phyloP scores from a whole-genome alignment of 306 rosid genomes.

The Lagenaria siceraria region DNA sequence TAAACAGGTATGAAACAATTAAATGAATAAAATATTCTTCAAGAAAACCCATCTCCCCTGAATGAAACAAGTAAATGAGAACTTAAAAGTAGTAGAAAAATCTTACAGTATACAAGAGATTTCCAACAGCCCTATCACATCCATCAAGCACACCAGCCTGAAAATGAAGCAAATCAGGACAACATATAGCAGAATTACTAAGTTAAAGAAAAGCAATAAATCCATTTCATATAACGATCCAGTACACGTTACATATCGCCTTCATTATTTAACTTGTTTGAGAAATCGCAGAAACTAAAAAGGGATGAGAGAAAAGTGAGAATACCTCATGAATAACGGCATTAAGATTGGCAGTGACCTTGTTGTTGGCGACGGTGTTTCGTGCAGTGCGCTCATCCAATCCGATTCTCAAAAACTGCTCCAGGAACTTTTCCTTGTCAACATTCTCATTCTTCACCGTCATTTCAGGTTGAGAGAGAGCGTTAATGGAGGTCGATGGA shows the following conservation, averaged over 20 bases:
- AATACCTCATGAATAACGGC: conserved; percentile 72
- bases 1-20: background rate
- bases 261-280: background rate
- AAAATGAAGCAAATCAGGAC: background rate
- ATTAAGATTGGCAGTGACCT: conserved; percentile 73
- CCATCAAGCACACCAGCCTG: conserved; percentile 76
- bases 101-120: conserved; percentile 71
- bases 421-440: conserved; percentile 63
- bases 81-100: background rate
- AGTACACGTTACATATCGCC: background rate
- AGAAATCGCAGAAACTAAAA: background rate
- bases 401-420: conserved; percentile 57
- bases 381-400: conserved; percentile 80
- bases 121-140: conserved; percentile 59
- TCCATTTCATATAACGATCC: background rate
- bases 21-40: background rate
- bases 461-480: conserved; percentile 17
- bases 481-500: background rate
- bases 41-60: background rate
- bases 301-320: background rate
- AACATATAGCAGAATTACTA: too few species aligned
- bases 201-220: too few species aligned
- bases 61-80: background rate
- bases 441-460: conserved; percentile 37
- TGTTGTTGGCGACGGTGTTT: conserved; percentile 79